Percentiles rank a stretch among this genome's conserved stretches.
These are phyloP conservation scores for Inonotus obliquus DNA, from an alignment of 1,284 basidiomycete genomes.

Conservation along the genomic window DNA sequence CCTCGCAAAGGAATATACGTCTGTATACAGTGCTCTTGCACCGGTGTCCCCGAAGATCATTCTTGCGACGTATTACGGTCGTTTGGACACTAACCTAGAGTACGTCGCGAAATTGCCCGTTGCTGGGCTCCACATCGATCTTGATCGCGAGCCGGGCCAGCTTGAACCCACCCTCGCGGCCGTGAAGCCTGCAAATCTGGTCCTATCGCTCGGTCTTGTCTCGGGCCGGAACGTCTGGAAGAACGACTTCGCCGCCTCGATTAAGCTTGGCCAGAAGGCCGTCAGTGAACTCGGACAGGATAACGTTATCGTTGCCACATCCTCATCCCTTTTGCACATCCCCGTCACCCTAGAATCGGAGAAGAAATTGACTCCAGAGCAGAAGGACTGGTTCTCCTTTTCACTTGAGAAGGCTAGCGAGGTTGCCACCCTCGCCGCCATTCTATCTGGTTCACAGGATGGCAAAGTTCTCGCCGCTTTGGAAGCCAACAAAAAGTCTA, in stretches of 20 bases:
- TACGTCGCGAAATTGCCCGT: conserved; percentile 93
- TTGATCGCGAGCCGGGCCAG: conserved; percentile 90
- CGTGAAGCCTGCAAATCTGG: conserved; percentile 76
- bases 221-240: conserved; percentile 99
- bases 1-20: conserved; percentile 79
- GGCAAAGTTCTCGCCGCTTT: conserved; percentile 63
- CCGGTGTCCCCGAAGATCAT: conserved; percentile 88
- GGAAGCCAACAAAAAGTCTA: conserved; percentile 88
- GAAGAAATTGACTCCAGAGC: conserved; percentile 86
- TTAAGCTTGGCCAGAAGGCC: conserved; percentile 85
- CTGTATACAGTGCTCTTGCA: conserved; percentile 80
- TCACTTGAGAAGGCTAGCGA: conserved; percentile 96
- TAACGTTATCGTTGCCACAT: conserved; percentile 92
- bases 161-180: conserved; percentile 83
- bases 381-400: conserved; percentile 99
- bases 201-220: conserved; percentile 93
- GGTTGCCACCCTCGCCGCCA: conserved; percentile 84
- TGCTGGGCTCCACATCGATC: conserved; percentile 94
- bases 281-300: conserved; percentile 77
- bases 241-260: conserved; percentile 85
- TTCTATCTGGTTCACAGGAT: conserved; percentile 80
- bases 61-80: conserved; percentile 94
- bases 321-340: conserved; percentile 97
- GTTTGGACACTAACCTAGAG: conserved; percentile 89
- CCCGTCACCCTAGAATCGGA: conserved; percentile 94